Conservation (phyloP, 2,329 filamentous ascomycete genomes). For the Clonostachys byssicola region DNA sequence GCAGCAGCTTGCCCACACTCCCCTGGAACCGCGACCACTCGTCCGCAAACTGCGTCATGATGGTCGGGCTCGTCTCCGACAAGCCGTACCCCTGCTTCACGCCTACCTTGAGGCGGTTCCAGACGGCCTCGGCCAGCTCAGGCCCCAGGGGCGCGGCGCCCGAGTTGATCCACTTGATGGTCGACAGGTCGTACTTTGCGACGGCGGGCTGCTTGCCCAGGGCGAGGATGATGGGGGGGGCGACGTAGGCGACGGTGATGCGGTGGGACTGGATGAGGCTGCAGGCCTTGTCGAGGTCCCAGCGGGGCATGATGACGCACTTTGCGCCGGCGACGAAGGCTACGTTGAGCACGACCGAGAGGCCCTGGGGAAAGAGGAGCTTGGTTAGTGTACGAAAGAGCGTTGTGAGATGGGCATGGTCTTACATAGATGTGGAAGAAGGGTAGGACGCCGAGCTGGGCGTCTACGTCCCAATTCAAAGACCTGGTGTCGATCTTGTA, state of each 20-base stretch:
- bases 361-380: constrained; percentile 13
- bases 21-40: constrained; percentile 77
- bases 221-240: constrained; percentile 77
- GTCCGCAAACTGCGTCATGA: constrained; percentile 68
- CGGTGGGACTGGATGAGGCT: constrained; percentile 68
- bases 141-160: constrained; percentile 81
- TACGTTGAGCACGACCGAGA: constrained; percentile 20
- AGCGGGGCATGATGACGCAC: constrained; percentile 68
- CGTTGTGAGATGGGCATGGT: not conserved
- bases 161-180: constrained; percentile 78
- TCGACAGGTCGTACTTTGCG: constrained; percentile 74
- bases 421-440: constrained; percentile 89
- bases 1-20: constrained; percentile 71
- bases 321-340: constrained; percentile 57
- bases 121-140: constrained; percentile 75
- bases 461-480: constrained; percentile 61
- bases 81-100: constrained; percentile 94
- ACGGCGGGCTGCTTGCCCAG: constrained; percentile 77
- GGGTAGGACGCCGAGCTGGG: constrained; percentile 73
- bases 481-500: constrained; percentile 47
- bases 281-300: constrained; percentile 79
- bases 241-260: constrained; percentile 77
- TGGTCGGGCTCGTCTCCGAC: constrained; percentile 79
- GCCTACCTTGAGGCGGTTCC: constrained; percentile 68
- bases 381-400: not conserved